Evolutionary conservation across 225 moss, liverwort and hornwort species (phyloP).

Genomic region (Climacium dendroides): DNA sequence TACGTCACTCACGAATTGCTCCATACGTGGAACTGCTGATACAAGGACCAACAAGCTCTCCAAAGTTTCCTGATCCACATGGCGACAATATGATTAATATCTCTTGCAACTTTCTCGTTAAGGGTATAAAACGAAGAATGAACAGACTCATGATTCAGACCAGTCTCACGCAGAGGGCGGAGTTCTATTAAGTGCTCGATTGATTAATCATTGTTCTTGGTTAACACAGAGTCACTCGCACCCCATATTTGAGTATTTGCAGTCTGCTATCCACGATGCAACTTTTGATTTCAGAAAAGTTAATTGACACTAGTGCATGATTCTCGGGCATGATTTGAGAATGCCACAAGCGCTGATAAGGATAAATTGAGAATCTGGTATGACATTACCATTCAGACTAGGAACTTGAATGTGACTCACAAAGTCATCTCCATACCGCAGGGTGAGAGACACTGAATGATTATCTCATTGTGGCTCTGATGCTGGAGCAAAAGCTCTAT

Average conservation of each 20-base stretch:
- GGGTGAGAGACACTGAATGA: neutral
- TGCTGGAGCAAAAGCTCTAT: neutral
- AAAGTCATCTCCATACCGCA: neutral
- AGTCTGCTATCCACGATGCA: neutral
- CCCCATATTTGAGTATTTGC: neutral
- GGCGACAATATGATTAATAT: neutral
- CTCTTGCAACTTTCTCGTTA: neutral
- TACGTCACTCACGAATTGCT: conserved; percentile 75
- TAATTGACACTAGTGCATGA: neutral
- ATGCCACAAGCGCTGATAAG: neutral
- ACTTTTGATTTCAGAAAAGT: neutral
- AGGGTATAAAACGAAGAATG: neutral
- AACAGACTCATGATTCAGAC: neutral
- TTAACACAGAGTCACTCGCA: neutral
- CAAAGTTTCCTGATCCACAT: conserved; percentile 58
- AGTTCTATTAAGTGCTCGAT: neutral
- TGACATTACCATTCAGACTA: neutral
- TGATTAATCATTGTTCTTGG: neutral
- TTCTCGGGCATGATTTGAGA: neutral
- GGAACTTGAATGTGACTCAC: neutral
- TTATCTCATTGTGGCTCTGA: neutral
- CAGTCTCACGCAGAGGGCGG: neutral
- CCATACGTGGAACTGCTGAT: conserved; percentile 80
- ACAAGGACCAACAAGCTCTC: conserved; percentile 77
- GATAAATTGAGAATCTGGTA: neutral